A percentile compares a stretch with the other conserved stretches of the same genome.
Conservation (phyloP, 176 grass and related monocot species). For the Carex pumila region DNA sequence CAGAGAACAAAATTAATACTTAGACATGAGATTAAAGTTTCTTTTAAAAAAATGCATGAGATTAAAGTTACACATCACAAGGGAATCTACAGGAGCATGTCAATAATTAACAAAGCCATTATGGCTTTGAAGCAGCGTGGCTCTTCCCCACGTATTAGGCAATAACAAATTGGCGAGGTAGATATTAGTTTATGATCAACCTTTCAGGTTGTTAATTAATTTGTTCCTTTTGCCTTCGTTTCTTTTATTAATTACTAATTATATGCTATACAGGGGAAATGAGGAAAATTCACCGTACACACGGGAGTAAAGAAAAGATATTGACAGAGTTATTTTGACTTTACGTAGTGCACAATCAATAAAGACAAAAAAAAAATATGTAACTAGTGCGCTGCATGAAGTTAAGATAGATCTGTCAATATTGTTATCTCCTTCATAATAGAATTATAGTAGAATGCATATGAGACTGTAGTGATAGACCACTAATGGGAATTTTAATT, state of each 20-base stretch:
- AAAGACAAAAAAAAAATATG: too few relatives aligned
- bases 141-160: neutral
- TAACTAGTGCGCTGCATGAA: too few relatives aligned
- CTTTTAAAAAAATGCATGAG: too few relatives aligned
- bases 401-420: too few relatives aligned
- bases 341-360: too few relatives aligned
- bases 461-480: neutral
- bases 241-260: neutral
- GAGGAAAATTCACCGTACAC: too few relatives aligned
- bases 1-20: neutral
- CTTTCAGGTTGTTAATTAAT: neutral
- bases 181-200: neutral
- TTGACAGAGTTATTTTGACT: too few relatives aligned
- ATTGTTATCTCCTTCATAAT: neutral
- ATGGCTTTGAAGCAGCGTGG: neutral
- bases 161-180: neutral
- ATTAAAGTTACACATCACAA: neutral
- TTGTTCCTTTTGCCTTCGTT: neutral
- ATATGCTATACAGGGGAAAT: neutral
- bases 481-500: neutral
- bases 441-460: neutral
- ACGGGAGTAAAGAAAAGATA: too few relatives aligned
- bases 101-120: conserved; percentile 1
- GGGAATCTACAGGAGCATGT: neutral
- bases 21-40: neutral